A percentile compares a stretch with the other conserved stretches of the same genome.
Evolutionary conservation across 2,329 filamentous ascomycete genomes (phyloP).

Genomic region (Exophiala lecanii-corni): DNA sequence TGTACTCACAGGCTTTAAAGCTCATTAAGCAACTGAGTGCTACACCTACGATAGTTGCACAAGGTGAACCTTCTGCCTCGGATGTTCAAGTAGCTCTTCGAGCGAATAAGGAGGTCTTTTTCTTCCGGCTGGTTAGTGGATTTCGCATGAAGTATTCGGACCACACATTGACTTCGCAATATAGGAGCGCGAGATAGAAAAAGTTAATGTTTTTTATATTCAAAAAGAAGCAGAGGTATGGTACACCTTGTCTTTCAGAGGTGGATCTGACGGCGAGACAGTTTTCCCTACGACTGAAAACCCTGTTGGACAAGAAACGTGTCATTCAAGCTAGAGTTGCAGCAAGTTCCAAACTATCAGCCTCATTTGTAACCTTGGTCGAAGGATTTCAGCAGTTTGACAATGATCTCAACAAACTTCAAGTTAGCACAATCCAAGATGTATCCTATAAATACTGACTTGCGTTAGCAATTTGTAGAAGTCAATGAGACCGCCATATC

Average conservation of each 20-base stretch:
- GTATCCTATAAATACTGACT: no score
- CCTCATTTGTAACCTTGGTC: conserved; percentile 89
- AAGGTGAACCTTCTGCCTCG: conserved; percentile 52
- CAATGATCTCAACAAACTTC: conserved; percentile 91
- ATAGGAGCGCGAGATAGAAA: conserved; percentile 94
- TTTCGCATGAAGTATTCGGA: not conserved
- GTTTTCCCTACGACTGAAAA: conserved; percentile 90
- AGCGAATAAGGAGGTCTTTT: conserved; percentile 97
- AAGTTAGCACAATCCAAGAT: no score
- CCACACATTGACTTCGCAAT: not conserved
- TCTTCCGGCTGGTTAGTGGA: conserved; percentile 77
- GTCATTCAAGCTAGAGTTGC: conserved; percentile 75
- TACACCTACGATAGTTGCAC: conserved; percentile 75
- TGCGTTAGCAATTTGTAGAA: conserved; percentile 83
- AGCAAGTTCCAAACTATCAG: conserved; percentile 77
- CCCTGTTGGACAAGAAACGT: conserved; percentile 90
- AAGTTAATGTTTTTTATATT: conserved; percentile 95
- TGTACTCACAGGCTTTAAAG: conserved; percentile 46
- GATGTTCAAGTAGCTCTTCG: conserved; percentile 59
- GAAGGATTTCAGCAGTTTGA: conserved; percentile 98
- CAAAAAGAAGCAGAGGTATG: conserved; percentile 95
- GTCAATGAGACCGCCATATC: conserved; percentile 97
- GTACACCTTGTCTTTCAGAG: conserved; percentile 21
- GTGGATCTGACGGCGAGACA: no score
- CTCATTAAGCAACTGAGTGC: conserved; percentile 97